Conservation (phyloP, 768 basidiomycete genomes). For the Lanmaoa rubissima region DNA sequence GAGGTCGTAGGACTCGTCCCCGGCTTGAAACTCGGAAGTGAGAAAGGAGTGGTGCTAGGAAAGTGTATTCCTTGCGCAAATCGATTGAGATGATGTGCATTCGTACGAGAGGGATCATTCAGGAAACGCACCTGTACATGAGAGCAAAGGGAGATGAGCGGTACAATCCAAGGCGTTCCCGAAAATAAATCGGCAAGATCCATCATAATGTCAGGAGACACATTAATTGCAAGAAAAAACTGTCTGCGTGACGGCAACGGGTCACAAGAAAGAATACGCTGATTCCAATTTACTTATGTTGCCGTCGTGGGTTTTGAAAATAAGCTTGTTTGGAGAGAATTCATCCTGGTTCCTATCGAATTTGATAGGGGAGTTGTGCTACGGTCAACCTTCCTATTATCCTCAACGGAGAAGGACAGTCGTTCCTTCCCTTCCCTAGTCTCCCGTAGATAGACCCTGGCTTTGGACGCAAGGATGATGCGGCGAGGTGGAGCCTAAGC, state of each 20-base stretch:
- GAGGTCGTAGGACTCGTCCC: not conserved
- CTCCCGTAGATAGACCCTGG: not conserved
- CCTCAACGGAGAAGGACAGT: not conserved
- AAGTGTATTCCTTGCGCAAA: no score
- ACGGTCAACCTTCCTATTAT: not conserved
- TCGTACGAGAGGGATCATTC: no score
- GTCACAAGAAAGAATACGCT: no score
- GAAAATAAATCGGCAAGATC: not conserved
- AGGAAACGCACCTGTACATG: no score
- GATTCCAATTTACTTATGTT: no score
- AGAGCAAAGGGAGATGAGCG: not conserved
- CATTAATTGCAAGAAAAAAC: not conserved
- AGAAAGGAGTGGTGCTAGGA: no score
- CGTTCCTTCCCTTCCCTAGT: not conserved
- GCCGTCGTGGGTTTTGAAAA: not conserved
- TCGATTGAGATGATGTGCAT: not conserved
- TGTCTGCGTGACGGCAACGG: not conserved
- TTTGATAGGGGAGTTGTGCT: not conserved
- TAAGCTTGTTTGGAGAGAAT: not conserved
- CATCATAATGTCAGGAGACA: not conserved
- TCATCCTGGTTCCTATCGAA: not conserved
- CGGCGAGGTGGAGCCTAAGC: not conserved
- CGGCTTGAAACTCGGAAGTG: not conserved
- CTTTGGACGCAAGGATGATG: not conserved
- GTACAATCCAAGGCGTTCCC: no score